A percentile compares a stretch with the other conserved stretches of the same genome.
Conservation (phyloP, 2,329 filamentous ascomycete genomes). For the Pseudopyricularia cyperi region DNA sequence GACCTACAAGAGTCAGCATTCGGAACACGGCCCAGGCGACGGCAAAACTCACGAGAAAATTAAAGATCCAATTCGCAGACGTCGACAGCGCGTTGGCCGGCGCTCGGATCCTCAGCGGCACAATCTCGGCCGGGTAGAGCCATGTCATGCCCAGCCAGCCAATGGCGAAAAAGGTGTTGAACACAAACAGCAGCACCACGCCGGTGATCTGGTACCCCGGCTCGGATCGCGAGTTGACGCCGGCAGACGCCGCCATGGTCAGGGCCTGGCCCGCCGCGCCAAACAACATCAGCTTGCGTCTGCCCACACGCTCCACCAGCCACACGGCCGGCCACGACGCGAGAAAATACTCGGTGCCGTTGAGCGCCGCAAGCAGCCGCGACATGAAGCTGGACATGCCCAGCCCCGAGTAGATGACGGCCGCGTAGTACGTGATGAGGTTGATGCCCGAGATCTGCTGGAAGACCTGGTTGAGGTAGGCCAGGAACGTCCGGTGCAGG, state of each 20-base stretch:
- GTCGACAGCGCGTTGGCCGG: conserved; percentile 44
- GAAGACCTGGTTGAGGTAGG: conserved; percentile 15
- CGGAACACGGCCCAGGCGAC: neutral
- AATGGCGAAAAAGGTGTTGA: conserved; percentile 38
- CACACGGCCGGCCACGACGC: conserved; percentile 7
- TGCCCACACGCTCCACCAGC: conserved; percentile 10
- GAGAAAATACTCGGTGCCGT: conserved; percentile 10
- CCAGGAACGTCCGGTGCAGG: conserved; percentile 11
- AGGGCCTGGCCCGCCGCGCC: conserved; percentile 42
- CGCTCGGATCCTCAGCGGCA: conserved; percentile 35
- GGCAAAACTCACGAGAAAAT: conserved; percentile 30
- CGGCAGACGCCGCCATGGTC: conserved; percentile 35
- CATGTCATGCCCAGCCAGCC: conserved; percentile 43
- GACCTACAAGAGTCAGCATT: conserved; percentile 12
- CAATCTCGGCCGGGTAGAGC: conserved; percentile 46
- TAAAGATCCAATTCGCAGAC: conserved; percentile 48
- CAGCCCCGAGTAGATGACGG: conserved; percentile 9
- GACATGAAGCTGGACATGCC: conserved; percentile 8
- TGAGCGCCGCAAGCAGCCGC: conserved; percentile 8
- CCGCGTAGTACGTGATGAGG: conserved; percentile 9
- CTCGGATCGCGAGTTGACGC: neutral
- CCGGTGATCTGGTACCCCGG: neutral
- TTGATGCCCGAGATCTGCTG: conserved; percentile 26
- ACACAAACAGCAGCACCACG: conserved; percentile 32
- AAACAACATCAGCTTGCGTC: conserved; percentile 18